These are phyloP conservation scores for Pisolithus albus DNA, from an alignment of 768 basidiomycete species.

Conservation along the genomic window DNA sequence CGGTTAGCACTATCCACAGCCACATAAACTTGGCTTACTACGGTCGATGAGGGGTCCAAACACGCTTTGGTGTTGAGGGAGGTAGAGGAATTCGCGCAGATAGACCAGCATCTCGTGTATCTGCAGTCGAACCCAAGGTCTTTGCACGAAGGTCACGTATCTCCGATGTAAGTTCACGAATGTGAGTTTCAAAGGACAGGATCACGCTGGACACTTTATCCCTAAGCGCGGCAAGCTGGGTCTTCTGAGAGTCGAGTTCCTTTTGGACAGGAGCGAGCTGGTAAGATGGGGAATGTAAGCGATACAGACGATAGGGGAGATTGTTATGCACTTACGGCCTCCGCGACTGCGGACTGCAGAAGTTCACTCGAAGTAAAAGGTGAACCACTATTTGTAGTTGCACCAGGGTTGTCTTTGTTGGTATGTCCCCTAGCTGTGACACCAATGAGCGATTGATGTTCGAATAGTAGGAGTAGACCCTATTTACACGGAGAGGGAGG, in stretches of 20 bases:
- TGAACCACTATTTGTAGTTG: not conserved
- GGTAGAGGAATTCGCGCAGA: slow-evolving; percentile 22
- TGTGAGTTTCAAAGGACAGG: slow-evolving; percentile 30
- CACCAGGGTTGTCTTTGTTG: not conserved
- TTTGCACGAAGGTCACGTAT: slow-evolving; percentile 26
- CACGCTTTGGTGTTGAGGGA: slow-evolving; percentile 30
- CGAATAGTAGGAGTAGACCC: not conserved
- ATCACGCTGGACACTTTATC: slow-evolving; percentile 25
- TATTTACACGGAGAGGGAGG: slow-evolving; percentile 11
- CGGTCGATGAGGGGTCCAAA: slow-evolving; percentile 23
- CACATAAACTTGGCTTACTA: slow-evolving; percentile 14
- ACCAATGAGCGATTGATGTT: not conserved
- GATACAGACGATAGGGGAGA: not conserved
- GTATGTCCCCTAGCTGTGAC: not conserved
- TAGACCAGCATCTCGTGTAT: slow-evolving; percentile 8
- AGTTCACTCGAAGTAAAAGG: slow-evolving; percentile 6
- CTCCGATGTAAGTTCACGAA: slow-evolving; percentile 32
- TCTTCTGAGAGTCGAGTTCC: slow-evolving; percentile 41
- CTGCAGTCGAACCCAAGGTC: slow-evolving; percentile 6
- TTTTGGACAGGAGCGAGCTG: slow-evolving; percentile 48
- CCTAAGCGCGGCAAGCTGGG: slow-evolving; percentile 34
- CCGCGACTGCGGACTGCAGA: slow-evolving; percentile 17
- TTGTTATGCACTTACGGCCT: slow-evolving; percentile 22
- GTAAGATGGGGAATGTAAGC: slow-evolving; percentile 6
- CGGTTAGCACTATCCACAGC: slow-evolving; percentile 8